Conservation (phyloP, 805 yeast species). For the Nakazawaea molendinolei region DNA sequence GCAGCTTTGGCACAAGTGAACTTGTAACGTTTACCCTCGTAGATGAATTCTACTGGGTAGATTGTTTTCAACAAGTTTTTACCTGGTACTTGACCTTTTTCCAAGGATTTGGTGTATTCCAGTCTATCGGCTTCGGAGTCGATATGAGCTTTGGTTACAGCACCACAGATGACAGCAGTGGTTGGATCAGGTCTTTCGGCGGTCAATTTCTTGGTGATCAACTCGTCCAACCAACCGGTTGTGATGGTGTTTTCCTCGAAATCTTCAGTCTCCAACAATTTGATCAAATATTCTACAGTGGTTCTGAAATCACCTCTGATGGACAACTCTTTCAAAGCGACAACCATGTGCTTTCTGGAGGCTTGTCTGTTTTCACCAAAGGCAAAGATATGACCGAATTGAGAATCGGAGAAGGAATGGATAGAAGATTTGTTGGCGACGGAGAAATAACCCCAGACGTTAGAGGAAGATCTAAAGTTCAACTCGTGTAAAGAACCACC, state of each 20-base stretch:
- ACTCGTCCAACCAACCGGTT: conserved; percentile 98
- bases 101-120: conserved; percentile 71
- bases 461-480: conserved; percentile 93
- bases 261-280: conserved; percentile 91
- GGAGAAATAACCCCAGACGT: conserved; percentile 99
- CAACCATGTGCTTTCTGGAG: conserved; percentile 98
- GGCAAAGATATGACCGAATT: conserved; percentile 98
- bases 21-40: conserved; percentile 87
- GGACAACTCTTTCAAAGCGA: conserved; percentile 91
- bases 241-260: conserved; percentile 95
- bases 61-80: conserved; percentile 77
- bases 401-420: conserved; percentile 97
- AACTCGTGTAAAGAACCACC: conserved; percentile 95
- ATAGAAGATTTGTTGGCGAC: conserved; percentile 95
- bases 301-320: conserved; percentile 99
- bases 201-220: conserved; percentile 87
- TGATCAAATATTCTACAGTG: conserved; percentile 94
- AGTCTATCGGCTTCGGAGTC: conserved; percentile 63
- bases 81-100: conserved; percentile 92
- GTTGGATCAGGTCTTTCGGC: conserved; percentile 94
- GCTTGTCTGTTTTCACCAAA: conserved; percentile 98
- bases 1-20: conserved; percentile 95
- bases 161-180: conserved; percentile 93
- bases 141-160: conserved; percentile 90
- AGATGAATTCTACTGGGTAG: conserved; percentile 90